Evolutionary conservation across 2,329 filamentous ascomycete genomes (phyloP).

Genomic region (Aotearoamyces nothofagi): DNA sequence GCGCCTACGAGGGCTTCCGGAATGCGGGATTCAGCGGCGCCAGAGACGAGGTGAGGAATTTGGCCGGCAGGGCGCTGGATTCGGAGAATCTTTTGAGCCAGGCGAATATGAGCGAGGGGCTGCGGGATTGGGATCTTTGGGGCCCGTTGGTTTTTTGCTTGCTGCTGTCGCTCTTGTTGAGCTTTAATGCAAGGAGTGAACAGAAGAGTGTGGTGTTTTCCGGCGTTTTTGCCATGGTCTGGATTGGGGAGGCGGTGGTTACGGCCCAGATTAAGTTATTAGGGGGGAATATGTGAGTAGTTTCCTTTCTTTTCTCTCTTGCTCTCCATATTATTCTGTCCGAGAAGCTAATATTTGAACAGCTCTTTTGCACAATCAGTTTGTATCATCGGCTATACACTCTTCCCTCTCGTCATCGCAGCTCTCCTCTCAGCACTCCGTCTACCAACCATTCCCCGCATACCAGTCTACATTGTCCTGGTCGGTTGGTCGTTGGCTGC

Average conservation of each 20-base stretch:
- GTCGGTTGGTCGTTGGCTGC: conserved; percentile 89
- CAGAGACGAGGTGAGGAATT: conserved; percentile 43
- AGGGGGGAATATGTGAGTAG: conserved; percentile 85
- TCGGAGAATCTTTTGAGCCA: conserved; percentile 42
- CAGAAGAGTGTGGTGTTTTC: conserved; percentile 88
- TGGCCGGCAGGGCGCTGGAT: conserved; percentile 48
- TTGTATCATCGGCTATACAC: conserved; percentile 95
- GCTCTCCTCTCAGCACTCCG: conserved; percentile 73
- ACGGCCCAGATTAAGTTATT: conserved; percentile 96
- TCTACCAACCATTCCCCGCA: conserved; percentile 64
- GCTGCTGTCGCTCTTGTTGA: conserved; percentile 73
- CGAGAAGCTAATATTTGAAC: conserved; percentile 15
- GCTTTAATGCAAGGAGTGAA: conserved; percentile 60
- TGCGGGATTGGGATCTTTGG: conserved; percentile 98
- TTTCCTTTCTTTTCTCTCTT: too few relatives aligned
- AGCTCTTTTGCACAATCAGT: conserved; percentile 97
- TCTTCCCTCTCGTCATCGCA: conserved; percentile 92
- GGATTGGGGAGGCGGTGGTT: conserved; percentile 91
- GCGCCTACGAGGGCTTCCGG: conserved; percentile 45
- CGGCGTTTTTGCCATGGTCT: conserved; percentile 91
- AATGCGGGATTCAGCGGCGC: conserved; percentile 42
- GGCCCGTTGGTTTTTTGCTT: conserved; percentile 91
- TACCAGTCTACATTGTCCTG: conserved; percentile 81
- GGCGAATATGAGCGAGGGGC: conserved; percentile 70
- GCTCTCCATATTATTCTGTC: too few relatives aligned